Evolutionary conservation across 2,329 filamentous ascomycete genomes (phyloP), one percentile per base, ranked within the genome.

Genomic region (Sphaerulina vaccinii): DNA sequence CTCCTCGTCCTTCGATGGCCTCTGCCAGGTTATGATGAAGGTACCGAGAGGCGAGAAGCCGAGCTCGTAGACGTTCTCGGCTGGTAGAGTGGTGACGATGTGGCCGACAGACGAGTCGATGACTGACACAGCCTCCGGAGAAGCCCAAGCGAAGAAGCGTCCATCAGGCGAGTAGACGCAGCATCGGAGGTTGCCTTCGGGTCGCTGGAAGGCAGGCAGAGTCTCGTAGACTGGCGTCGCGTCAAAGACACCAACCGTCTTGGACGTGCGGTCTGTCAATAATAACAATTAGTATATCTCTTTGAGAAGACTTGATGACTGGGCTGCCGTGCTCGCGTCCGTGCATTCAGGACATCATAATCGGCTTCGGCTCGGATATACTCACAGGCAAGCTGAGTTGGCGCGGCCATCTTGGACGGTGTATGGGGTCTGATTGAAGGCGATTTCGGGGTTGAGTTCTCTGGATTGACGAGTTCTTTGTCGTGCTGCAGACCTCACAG

Each of bases 21-120:
- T 85, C 77, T 99, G 92, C 90, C 91, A 97, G 48, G 93, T 97
- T 69, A 95, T 96, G 69, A 97, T 78, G 73, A 88, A 99, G 52
- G 88, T 93, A 56, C 93, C 93, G 50, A 85, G 79, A 4, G 92
- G 93, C 21, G 93, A 99, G 75, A 99, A 99, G 60, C 86, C 89
- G 55, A 99, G 78, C 71, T 99, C 93, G 75, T 89, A 96, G 60
- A 97, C 90, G 68, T 95, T 92, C 54, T 86, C 76, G 37, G 90
- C 83, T 53, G 86, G 81, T 43, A 99, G 81, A 29, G 80, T 85
- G 57, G 90, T 84, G 67, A 95, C 77, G 61, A 87, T 75, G 63
- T 85, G 77, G 65, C 91, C 92, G 60, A 78, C 80, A 38, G 86
- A 87, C 58, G 92, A 82, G 71, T 97, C 89, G 65, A 95, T 80